phyloP scores from a whole-genome alignment of 495 filamentous ascomycete species.

The Terfezia boudieri region DNA sequence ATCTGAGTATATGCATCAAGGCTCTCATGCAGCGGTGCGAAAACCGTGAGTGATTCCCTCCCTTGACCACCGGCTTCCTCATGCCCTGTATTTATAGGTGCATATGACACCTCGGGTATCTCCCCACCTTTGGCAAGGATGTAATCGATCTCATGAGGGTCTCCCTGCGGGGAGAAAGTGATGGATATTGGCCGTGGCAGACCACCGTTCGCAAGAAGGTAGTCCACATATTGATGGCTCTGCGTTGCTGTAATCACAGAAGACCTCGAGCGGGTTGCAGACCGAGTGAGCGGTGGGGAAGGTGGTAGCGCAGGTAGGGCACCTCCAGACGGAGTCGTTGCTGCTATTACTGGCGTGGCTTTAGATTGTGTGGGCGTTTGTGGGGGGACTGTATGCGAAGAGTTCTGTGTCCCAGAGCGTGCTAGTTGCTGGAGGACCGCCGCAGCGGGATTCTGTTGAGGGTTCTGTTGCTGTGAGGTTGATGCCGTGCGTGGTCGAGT shows the following conservation, averaged over 20 bases:
- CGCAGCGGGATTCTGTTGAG: too few relatives aligned
- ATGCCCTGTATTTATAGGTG: constrained; percentile 12
- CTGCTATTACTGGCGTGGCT: too few relatives aligned
- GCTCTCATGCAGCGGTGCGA: constrained; percentile 54
- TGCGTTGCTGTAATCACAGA: not conserved
- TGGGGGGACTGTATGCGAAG: too few relatives aligned
- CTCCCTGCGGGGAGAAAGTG: constrained; percentile 15
- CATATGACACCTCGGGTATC: constrained; percentile 7
- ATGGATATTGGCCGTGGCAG: constrained; percentile 11
- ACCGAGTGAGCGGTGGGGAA: not conserved
- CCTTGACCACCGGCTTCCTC: not conserved
- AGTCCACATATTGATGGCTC: constrained; percentile 7
- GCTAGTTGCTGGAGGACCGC: too few relatives aligned
- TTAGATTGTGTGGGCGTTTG: too few relatives aligned
- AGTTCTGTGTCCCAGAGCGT: too few relatives aligned
- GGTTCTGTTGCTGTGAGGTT: not conserved
- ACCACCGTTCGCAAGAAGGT: constrained; percentile 18
- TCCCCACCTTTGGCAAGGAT: constrained; percentile 1
- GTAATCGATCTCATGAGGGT: constrained; percentile 9
- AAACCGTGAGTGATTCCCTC: constrained; percentile 25
- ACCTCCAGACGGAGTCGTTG: too few relatives aligned
- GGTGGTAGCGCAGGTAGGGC: not conserved
- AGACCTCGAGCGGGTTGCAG: not conserved
- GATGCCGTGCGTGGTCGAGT: not conserved
- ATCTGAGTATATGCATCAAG: constrained; percentile 72